A percentile compares a stretch with the other conserved stretches of the same genome.
phyloP scores from a whole-genome alignment of 176 grass and related monocot species.

The Cenchrus fungigraminus region DNA sequence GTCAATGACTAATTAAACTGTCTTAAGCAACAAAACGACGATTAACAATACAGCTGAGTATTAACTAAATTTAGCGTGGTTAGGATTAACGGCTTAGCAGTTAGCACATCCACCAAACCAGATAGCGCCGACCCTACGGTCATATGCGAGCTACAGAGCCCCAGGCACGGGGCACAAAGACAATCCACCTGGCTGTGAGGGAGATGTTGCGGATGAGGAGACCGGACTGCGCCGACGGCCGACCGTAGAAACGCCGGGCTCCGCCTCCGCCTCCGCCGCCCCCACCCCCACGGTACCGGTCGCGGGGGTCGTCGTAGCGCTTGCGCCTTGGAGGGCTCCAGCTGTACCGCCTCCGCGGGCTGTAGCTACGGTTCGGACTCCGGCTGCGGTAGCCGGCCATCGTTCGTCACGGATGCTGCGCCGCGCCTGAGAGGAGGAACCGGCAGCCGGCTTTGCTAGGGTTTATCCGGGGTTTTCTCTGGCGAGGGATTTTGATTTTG shows the following conservation, averaged over 20 bases:
- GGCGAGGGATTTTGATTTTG: no score
- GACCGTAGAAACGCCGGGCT: constrained; percentile 41
- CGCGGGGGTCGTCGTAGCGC: constrained; percentile 59
- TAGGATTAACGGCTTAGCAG: background rate
- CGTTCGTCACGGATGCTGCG: background rate
- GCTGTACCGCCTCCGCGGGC: constrained; percentile 46
- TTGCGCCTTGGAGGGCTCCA: constrained; percentile 61
- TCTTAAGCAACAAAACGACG: background rate
- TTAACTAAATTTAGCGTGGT: background rate
- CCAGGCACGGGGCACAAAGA: background rate
- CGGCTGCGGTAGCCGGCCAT: constrained; percentile 63
- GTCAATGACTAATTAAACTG: background rate
- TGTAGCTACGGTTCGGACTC: constrained; percentile 66
- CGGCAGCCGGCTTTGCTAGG: constrained; percentile 18
- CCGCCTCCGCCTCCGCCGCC: constrained; percentile 21
- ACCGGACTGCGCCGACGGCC: constrained; percentile 46
- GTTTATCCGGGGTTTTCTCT: constrained; percentile 33
- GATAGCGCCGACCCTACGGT: background rate
- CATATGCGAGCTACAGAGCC: background rate
- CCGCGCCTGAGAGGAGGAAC: background rate
- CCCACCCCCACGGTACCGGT: constrained; percentile 40
- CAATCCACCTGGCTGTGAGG: constrained; percentile 54
- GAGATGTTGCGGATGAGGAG: constrained; percentile 77
- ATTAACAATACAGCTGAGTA: background rate
- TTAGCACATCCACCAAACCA: background rate